Evolutionary conservation across 106 monocot species (phyloP), one percentile per base, ranked within the genome.

Genomic region (Ottelia alismoides): DNA sequence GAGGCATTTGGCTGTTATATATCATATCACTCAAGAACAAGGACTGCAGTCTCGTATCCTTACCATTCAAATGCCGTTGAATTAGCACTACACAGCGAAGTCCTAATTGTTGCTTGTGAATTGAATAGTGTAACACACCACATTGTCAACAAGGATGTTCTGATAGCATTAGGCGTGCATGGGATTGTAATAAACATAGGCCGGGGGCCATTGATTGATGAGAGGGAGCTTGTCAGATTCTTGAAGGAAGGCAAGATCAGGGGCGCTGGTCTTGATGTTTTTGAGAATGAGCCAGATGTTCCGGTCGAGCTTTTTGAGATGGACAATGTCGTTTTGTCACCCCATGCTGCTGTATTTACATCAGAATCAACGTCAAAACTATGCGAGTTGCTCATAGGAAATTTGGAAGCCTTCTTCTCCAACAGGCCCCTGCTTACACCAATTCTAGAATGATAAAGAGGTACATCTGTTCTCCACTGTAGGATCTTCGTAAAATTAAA

Each of bases 221-320:
- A 63, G 23, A 52, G 27, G 51, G 63, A 63, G 25, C 47, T 63
- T 11, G 52, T 63, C 24, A 31, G 24, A n/a, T 31, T 30, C 11
- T 25, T 63, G 52, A 52, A 28, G 50, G 35, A 52, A 17, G 68
- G 77, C 20, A 72, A 72, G 56, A 60, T 90, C 20, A 75, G 66
- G 11, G 89, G 80, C 20, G 77, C 76, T 30, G 89, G 80, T 20
- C 80, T 90, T 18, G 84, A 90, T 78, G 89, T 90, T 21, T 90
- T 66, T 53, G 84, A 84, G 63, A 46, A 75, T 12, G 84, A 90
- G 24, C 89, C 84, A 1, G 1, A 3, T 4, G 72, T 84, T 7
- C 74, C 80, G 1, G 24, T 45, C 11, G 75, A 80, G 49, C 72
- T 84, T 7, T 47, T 74, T 24, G 7, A 19, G 2, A 75, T 84